These are phyloP conservation scores for Cryptococcus amylolentus DNA, from an alignment of 1,284 basidiomycete species.

Conservation along the genomic window DNA sequence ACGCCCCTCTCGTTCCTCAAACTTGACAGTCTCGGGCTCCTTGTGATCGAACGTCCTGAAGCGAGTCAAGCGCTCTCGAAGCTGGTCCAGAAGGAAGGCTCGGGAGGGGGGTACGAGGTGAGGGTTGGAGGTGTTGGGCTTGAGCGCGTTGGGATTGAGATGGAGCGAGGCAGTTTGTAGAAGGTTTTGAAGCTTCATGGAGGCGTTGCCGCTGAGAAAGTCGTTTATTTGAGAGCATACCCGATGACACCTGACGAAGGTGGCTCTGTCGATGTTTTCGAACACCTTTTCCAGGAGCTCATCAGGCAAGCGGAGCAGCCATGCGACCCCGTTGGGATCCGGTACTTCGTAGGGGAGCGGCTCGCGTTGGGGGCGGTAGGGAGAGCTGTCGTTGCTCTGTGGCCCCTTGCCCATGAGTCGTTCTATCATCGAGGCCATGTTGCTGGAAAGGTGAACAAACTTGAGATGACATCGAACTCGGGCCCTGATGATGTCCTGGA, in stretches of 20 bases:
- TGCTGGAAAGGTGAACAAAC: too few relatives aligned
- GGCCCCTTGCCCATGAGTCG: not conserved
- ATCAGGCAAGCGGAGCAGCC: slow-evolving; percentile 30
- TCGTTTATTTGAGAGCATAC: slow-evolving; percentile 36
- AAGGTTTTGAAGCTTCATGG: slow-evolving; percentile 66
- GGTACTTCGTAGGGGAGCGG: slow-evolving; percentile 26
- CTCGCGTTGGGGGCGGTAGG: not conserved
- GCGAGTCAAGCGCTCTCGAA: slow-evolving; percentile 39
- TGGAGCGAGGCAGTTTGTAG: slow-evolving; percentile 73
- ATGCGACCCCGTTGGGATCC: slow-evolving; percentile 19
- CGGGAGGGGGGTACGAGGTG: slow-evolving; percentile 48
- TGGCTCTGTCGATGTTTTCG: slow-evolving; percentile 22
- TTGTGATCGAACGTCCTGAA: slow-evolving; percentile 39
- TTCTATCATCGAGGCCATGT: slow-evolving; percentile 2
- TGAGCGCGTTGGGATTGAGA: slow-evolving; percentile 52
- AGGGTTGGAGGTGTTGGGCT: slow-evolving; percentile 14
- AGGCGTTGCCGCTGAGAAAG: slow-evolving; percentile 30
- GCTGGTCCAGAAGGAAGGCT: slow-evolving; percentile 31
- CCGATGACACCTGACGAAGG: slow-evolving; percentile 26
- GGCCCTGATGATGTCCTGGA: too few relatives aligned
- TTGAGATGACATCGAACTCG: too few relatives aligned
- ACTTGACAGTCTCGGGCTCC: slow-evolving; percentile 14
- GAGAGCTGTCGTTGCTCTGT: not conserved
- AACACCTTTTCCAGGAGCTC: slow-evolving; percentile 35
- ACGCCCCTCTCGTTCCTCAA: slow-evolving; percentile 39